Evolutionary conservation across 1,284 basidiomycete genomes (phyloP).

Genomic region (Moesziomyces sp.): DNA sequence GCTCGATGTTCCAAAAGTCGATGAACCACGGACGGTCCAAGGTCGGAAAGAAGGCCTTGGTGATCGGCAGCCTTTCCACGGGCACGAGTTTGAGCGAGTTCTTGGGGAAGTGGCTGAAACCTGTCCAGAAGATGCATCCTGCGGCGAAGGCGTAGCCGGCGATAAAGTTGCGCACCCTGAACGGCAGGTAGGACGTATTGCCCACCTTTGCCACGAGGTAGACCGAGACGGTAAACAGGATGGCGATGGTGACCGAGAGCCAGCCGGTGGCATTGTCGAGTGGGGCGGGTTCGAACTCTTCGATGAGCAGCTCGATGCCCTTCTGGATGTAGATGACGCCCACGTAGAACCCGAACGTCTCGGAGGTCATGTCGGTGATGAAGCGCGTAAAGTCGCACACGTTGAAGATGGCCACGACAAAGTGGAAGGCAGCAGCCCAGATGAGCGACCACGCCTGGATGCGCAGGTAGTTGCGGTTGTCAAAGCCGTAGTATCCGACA

Average conservation of each 20-base stretch:
- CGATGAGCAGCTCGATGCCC: constrained; percentile 69
- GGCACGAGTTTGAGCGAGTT: constrained; percentile 58
- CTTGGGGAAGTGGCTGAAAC: constrained; percentile 68
- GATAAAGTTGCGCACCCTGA: constrained; percentile 67
- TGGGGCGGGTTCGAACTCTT: constrained; percentile 64
- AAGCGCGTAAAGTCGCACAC: constrained; percentile 68
- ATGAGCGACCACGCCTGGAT: constrained; percentile 80
- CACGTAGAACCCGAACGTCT: constrained; percentile 84
- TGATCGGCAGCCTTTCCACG: constrained; percentile 64
- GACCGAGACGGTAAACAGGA: constrained; percentile 69
- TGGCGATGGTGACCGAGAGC: constrained; percentile 70
- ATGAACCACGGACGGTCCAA: constrained; percentile 85
- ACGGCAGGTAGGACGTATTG: constrained; percentile 64
- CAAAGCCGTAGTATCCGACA: constrained; percentile 60
- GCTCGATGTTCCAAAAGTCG: constrained; percentile 87
- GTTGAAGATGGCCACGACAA: constrained; percentile 85
- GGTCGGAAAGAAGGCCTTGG: constrained; percentile 72
- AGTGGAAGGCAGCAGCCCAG: constrained; percentile 93
- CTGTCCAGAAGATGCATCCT: constrained; percentile 69
- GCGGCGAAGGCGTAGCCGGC: constrained; percentile 68
- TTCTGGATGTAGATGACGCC: constrained; percentile 68
- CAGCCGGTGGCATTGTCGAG: constrained; percentile 68
- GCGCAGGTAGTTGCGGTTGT: constrained; percentile 54
- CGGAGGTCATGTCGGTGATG: constrained; percentile 81
- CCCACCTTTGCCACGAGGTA: constrained; percentile 65